phyloP scores from a whole-genome alignment of 208 protist species.

The Leishmania braziliensis region DNA sequence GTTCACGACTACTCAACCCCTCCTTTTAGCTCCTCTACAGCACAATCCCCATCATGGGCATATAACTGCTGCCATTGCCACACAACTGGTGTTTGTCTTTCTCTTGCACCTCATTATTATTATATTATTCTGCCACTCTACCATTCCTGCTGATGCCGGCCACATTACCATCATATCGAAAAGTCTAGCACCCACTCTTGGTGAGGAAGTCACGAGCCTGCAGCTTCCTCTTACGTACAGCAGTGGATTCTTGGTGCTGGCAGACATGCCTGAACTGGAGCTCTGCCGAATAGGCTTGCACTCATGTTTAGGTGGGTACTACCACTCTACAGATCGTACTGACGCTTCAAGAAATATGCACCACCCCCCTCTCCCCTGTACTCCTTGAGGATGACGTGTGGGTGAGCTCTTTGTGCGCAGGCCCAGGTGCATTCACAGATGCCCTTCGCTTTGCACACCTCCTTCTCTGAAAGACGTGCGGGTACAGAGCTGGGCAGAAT shows the following conservation, averaged over 20 bases:
- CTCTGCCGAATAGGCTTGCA: too few species aligned
- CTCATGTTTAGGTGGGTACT: background rate
- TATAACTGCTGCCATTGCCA: too few species aligned
- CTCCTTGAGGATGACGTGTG: background rate
- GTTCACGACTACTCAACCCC: background rate
- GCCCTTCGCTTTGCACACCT: background rate
- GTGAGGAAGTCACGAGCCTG: background rate
- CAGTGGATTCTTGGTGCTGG: background rate
- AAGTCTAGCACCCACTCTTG: background rate
- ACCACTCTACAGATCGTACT: background rate
- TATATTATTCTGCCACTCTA: background rate
- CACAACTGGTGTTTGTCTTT: background rate
- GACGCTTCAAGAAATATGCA: background rate
- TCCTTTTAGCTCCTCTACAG: background rate
- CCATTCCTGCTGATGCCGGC: background rate
- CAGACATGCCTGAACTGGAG: background rate
- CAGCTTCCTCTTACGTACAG: background rate
- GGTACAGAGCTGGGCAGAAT: too few species aligned
- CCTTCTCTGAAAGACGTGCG: too few species aligned
- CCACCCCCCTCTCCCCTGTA: too few species aligned
- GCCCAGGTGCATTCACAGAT: background rate
- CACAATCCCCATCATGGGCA: too few species aligned
- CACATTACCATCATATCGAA: background rate
- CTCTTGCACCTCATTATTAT: background rate
- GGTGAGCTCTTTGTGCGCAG: background rate